Base-by-base conservation (phyloP, 345 rosid genomes). In the Linum trigynum region DNA sequence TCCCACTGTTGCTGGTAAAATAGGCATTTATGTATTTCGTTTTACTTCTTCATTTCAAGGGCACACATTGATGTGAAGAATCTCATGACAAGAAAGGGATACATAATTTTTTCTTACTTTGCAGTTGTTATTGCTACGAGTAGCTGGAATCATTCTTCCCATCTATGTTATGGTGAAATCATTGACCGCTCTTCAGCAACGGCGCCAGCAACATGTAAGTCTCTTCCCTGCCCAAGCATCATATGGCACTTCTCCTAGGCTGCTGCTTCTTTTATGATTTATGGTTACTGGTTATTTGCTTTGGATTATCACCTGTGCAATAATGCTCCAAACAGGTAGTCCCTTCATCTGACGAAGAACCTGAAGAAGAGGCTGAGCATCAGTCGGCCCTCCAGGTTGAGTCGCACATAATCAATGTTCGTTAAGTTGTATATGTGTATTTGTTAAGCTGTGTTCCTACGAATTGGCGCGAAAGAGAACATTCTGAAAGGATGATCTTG, bases 111-210 rank as follows among this genome's bases (percentile, higher is more conserved):
- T 68, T 1, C 32, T 45, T 45, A 65, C 60, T 2, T 10, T 59
- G 59, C 81, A 89, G 96, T 62, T 85, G 71, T 40, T 88, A 67
- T 74, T 86, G 72, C 77, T 92, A 3, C 75, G 91, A 64, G 70
- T 76, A 55, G 60, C 76, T 23, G 96, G 95, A 14, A 80, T 92
- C 58, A 57, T 89, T 71, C 77, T 92, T 69, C 98, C 98, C 0
- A 78, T 92, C 61, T 92, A 82, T 71, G 77, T 82, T 43, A 80
- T 89, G 4, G 48, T 78, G 50, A 81, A 72, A 79, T 80, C 83
- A 69, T 71, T 79, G 38, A 65, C 82, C 45, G 77, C 81, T 39
- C 62, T 86, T 53, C 84, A 70, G 67, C 85, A 82, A n/a, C 78
- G 69, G 41, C 75, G 79, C 38, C 71, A 41, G 56, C 84, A 38